These are phyloP conservation scores for Anthostomella pinea DNA, from an alignment of 2,329 filamentous ascomycete genomes.

Conservation along the genomic window DNA sequence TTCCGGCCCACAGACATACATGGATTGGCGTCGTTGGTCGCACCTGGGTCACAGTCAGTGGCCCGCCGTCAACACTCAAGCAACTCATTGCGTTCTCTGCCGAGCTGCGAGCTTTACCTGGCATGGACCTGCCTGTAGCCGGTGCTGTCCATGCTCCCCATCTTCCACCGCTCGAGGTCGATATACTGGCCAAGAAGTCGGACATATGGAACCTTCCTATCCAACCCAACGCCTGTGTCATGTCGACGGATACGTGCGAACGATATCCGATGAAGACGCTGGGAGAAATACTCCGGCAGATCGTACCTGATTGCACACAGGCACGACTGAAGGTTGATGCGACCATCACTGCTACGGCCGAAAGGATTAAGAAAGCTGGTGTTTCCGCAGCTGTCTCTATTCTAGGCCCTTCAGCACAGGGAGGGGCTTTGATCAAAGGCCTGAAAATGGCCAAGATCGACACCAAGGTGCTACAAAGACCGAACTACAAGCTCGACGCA, in stretches of 20 bases:
- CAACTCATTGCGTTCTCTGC: constrained; percentile 7
- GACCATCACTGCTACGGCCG: constrained; percentile 8
- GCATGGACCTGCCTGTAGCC: constrained; percentile 7
- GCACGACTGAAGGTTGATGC: constrained; percentile 8
- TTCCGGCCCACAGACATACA: constrained; percentile 10
- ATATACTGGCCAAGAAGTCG: constrained; percentile 4
- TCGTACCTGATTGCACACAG: constrained; percentile 7
- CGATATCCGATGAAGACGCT: constrained; percentile 9
- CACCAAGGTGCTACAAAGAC: neutral
- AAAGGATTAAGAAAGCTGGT: constrained; percentile 7
- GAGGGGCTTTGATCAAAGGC: constrained; percentile 1
- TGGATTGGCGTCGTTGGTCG: constrained; percentile 14
- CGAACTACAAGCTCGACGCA: neutral
- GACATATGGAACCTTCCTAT: constrained; percentile 15
- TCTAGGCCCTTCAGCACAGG: constrained; percentile 12
- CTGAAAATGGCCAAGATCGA: constrained; percentile 5
- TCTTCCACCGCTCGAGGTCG: constrained; percentile 6
- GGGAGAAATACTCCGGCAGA: constrained; percentile 9
- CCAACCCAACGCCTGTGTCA: constrained; percentile 11
- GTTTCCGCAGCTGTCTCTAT: constrained; percentile 7
- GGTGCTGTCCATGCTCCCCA: constrained; percentile 15
- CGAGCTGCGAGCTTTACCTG: neutral
- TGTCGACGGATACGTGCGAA: constrained; percentile 10
- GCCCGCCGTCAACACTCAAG: constrained; percentile 11
- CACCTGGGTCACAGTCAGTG: constrained; percentile 13